Evolutionary conservation across 2,329 filamentous ascomycete species (phyloP).

Genomic region (Scedosporium minutisporum): DNA sequence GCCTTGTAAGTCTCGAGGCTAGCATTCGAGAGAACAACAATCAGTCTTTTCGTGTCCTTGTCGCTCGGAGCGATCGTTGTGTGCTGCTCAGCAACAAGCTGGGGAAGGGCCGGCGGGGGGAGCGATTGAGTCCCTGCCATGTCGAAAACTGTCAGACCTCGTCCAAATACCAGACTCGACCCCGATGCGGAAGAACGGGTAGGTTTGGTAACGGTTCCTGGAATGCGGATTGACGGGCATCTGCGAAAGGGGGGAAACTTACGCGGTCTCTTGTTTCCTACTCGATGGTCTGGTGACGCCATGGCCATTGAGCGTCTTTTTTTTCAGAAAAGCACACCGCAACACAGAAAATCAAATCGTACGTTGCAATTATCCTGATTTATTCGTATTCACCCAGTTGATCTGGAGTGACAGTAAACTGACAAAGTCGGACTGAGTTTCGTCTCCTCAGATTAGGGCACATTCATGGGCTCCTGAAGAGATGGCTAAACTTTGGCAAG

Average conservation of each 20-base stretch:
- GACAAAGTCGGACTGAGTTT: no score
- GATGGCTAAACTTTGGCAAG: no score
- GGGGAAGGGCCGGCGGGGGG: conserved; percentile 80
- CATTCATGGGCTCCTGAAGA: no score
- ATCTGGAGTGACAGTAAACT: no score
- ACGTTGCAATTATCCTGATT: no score
- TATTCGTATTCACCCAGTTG: no score
- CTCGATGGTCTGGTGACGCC: conserved; percentile 22
- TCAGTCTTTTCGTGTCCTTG: conserved; percentile 83
- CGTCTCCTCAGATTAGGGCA: no score
- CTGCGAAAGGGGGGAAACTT: conserved; percentile 15
- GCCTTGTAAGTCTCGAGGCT: conserved; percentile 97
- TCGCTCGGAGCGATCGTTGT: conserved; percentile 73
- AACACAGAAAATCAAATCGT: no score
- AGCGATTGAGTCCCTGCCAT: conserved; percentile 81
- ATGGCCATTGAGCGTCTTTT: neutral
- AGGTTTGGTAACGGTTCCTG: neutral
- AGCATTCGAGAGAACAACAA: conserved; percentile 93
- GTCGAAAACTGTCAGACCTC: neutral
- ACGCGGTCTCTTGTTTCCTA: conserved; percentile 34
- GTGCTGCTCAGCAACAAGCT: conserved; percentile 88
- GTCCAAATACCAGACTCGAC: neutral
- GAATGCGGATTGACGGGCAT: neutral
- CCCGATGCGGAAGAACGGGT: neutral
- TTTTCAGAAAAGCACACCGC: neutral